Base-by-base conservation (phyloP, 1,139 yeast genomes). In the Meyerozyma guilliermondii region DNA sequence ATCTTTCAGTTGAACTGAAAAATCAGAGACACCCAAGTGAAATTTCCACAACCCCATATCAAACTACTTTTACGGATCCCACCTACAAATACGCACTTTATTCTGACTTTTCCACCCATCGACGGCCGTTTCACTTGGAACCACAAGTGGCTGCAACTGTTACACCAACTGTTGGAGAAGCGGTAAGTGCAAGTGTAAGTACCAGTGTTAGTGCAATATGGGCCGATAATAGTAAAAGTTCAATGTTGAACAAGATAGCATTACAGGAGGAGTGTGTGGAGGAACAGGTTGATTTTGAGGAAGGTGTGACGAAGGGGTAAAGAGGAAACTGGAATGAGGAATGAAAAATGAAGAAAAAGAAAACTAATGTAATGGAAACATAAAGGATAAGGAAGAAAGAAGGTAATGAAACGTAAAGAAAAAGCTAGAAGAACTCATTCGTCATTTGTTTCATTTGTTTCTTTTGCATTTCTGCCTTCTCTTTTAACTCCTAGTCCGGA, bases 261-360 rank as follows among this genome's bases (percentile, higher is more conserved):
- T 56, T 69, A 59, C 76, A 70, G 54, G 69, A 69, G 55, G 74
- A 70, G 50, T 63, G 66, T 46, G 71, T 66, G 26, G 65, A 62
- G 16, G 33, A 29, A 10, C 14, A 5, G 33, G 33, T 4, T 11
- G 16, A 13, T 29, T 3, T n/a, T n/a, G n/a, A n/a, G n/a, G n/a
- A n/a, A n/a, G n/a, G n/a, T n/a, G n/a, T n/a, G n/a, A n/a, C n/a
- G 33, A 10, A 5, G 9, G 7, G 2, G 18, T 4, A 29, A 16
- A 2, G 9, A 29, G 11, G 28, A 26, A 26, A 5, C 7, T 5
- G 7, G 13, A 26, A 7, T n/a, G 28, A 26, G 13, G 13, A 7
- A 4, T 9, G 28, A 13, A 10, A 7, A 26, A 20, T 18, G 22
- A 20, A 20, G 22, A 20, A 20, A 20, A 18, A 6, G 22, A 20